phyloP scores from a whole-genome alignment of 495 filamentous ascomycete species.

The Penicillium cosmopolitanum region DNA sequence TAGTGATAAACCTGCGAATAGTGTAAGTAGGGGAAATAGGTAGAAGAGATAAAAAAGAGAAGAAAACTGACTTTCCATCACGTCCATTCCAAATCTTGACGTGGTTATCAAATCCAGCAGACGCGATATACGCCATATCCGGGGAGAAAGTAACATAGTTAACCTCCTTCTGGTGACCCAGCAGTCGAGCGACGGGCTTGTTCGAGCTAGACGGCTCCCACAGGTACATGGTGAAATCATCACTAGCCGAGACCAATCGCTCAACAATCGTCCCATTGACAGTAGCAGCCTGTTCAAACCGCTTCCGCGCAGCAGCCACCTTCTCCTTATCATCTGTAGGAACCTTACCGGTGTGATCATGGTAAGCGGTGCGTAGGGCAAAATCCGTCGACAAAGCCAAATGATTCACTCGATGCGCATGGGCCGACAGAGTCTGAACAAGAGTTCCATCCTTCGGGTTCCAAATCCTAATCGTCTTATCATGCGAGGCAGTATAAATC shows the following conservation, averaged over 20 bases:
- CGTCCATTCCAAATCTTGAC: slow-evolving; percentile 83
- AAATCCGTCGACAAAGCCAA: slow-evolving; percentile 93
- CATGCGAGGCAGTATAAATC: slow-evolving; percentile 89
- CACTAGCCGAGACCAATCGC: slow-evolving; percentile 84
- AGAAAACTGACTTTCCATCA: slow-evolving; percentile 60
- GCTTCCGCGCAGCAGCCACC: slow-evolving; percentile 72
- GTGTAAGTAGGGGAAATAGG: neutral
- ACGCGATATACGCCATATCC: slow-evolving; percentile 83
- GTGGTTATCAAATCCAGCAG: slow-evolving; percentile 88
- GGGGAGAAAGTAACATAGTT: slow-evolving; percentile 95
- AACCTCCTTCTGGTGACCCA: slow-evolving; percentile 95
- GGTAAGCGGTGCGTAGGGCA: slow-evolving; percentile 83
- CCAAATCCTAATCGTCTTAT: slow-evolving; percentile 94
- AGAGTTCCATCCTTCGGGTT: slow-evolving; percentile 76
- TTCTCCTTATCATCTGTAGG: slow-evolving; percentile 73
- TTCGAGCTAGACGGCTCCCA: slow-evolving; percentile 83
- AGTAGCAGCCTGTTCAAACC: slow-evolving; percentile 88
- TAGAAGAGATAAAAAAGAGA: neutral
- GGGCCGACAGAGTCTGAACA: slow-evolving; percentile 74
- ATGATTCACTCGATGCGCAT: slow-evolving; percentile 96
- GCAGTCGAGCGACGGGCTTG: slow-evolving; percentile 84
- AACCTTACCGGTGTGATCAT: slow-evolving; percentile 77
- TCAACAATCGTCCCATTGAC: slow-evolving; percentile 79
- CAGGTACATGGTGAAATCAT: slow-evolving; percentile 96
- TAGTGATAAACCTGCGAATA: slow-evolving; percentile 69